Evolutionary conservation across 306 rosid genomes (phyloP).

Genomic region (Quercus aquifolioides): DNA sequence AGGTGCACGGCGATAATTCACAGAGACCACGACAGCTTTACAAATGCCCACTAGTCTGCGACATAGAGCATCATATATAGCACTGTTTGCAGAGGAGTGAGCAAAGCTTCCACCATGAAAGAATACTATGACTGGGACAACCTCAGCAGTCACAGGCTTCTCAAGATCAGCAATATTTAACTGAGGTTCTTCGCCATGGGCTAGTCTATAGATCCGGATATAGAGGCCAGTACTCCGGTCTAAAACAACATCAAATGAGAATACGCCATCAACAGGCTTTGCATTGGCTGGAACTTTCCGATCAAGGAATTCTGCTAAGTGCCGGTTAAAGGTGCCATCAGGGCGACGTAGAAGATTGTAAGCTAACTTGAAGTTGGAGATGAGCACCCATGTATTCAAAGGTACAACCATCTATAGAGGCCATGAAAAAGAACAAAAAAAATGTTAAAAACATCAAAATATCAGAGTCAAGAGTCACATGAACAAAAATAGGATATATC

Average conservation of each 20-base stretch:
- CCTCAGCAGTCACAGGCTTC: constrained; percentile 59
- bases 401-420: constrained; percentile 85
- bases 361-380: constrained; percentile 91
- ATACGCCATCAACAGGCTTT: constrained; percentile 63
- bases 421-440: neutral
- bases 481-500: neutral
- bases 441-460: neutral
- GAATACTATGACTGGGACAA: constrained; percentile 75
- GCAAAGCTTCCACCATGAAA: constrained; percentile 99
- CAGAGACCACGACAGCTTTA: constrained; percentile 87
- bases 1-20: constrained; percentile 87
- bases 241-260: constrained; percentile 85
- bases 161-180: constrained; percentile 58
- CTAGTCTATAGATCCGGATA: constrained; percentile 70
- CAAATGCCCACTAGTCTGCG: constrained; percentile 79
- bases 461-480: neutral
- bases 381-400: constrained; percentile 93
- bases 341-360: constrained; percentile 98
- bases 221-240: constrained; percentile 65
- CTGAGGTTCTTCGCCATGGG: constrained; percentile 39
- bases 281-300: constrained; percentile 79
- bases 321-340: constrained; percentile 94
- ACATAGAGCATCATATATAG: constrained; percentile 82
- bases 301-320: constrained; percentile 93
- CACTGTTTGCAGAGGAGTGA: constrained; percentile 89